Base-by-base conservation (phyloP, 106 monocot species). In the Vanilla planifolia region DNA sequence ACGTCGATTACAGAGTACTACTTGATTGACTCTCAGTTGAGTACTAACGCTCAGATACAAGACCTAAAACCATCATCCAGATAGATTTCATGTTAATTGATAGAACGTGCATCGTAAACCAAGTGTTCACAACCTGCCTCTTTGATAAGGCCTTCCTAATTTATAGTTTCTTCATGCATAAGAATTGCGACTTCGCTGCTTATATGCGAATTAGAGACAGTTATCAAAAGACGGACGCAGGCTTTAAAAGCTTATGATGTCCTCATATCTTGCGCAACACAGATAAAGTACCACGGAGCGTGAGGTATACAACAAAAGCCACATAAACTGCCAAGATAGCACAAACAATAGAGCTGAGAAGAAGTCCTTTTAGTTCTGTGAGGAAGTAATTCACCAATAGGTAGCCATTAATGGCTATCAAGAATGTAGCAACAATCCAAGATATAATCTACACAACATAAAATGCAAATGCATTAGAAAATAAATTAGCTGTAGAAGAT, bases 321-420 rank as follows among this genome's bases (percentile, higher is more conserved):
- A 58, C 59, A 53, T 83, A 83, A 17, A 51, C 43, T 14, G 67
- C 61, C 8, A 74, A 51, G 16, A 43, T 50, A 34, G 67, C 34
- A 35, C 51, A 63, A 4, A 78, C 66, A 17, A 66, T 53, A 6
- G 71, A 74, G 59, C 70, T 55, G 11, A 61, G 50, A 45, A 65
- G 64, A 7, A 17, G 22, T 0, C 78, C 77, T 20, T 45, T 55
- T 26, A 74, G 51, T 71, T 78, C 83, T 11, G 61, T 42, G 13
- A 66, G 62, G 67, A 83, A 74, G 48, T 74, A 83, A 51, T 78
- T 71, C 69, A 83, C 21, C 62, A 83, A 48, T 16, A 83, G 74
- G 56, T 78, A 83, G 16, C 68, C 78, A 55, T 83, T 83, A 37
- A 83, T 78, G 36, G 47, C 50, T 40, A 83, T 83, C 37, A 83